Base-by-base conservation (phyloP, 345 rosid species). In the Salix caprea region DNA sequence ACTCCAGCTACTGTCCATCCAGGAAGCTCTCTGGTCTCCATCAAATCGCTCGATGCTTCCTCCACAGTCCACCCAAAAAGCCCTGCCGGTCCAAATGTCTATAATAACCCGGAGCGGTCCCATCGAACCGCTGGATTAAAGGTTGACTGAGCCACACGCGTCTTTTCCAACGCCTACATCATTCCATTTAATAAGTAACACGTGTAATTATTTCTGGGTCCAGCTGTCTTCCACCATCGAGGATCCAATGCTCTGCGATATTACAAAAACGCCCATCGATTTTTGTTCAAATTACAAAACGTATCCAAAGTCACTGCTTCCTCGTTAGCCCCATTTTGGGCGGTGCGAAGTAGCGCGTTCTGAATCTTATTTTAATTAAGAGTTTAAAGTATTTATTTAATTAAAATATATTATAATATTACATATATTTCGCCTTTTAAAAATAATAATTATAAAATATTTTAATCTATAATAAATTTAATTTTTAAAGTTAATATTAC, bases 161-260 rank as follows among this genome's bases (percentile, higher is more conserved):
- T 74, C 79, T 69, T 60, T 64, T 11, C 70, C 5, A 11, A 74
- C 42, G 83, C 71, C 72, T 61, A 61, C 80, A 80, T 75, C 82
- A 73, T 16, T 9, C 75, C 77, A 28, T 46, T 54, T 1, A 6
- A 15, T 3, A 10, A 14, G 6, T 0, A 76, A 65, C 86, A 87
- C 82, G 77, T 64, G 65, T 28, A 36, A 34, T 0, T n/a, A 65
- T 0, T 0, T 13, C 42, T 11, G 0, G 39, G 36, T 54, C 82
- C 84, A 80, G 85, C 81, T 86, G 86, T 79, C 73, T 1, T 26
- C 28, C 50, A 24, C 5, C 23, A 0, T 0, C 12, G 6, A 4
- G 23, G 65, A 54, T 52, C 70, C 46, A 37, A 2, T 61, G 64
- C 15, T 30, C 46, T 60, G 23, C 28, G 30, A 4, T 0, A 2